Evolutionary conservation across 2,329 filamentous ascomycete species (phyloP).

Genomic region (Fusarium liriodendri): DNA sequence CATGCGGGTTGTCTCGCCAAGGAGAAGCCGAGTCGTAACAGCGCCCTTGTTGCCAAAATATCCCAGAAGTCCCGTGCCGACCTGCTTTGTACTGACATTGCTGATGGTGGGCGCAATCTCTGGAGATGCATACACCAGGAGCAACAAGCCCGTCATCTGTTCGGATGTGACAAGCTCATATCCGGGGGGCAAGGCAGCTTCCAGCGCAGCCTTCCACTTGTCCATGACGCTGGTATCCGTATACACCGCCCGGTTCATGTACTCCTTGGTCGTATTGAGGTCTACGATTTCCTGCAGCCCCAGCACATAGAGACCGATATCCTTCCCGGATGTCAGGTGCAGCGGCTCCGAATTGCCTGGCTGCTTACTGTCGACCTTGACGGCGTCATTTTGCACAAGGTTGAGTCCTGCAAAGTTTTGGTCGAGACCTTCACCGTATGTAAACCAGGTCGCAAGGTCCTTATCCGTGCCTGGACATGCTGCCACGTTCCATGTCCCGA

Average conservation of each 20-base stretch:
- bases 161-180: conserved; percentile 83
- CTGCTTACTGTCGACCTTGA: conserved; percentile 48
- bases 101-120: conserved; percentile 79
- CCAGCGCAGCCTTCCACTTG: conserved; percentile 84
- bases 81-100: conserved; percentile 82
- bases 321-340: conserved; percentile 67
- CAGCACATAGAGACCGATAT: conserved; percentile 90
- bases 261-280: conserved; percentile 81
- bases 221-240: conserved; percentile 77
- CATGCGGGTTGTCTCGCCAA: conserved; percentile 90
- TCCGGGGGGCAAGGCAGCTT: conserved; percentile 78
- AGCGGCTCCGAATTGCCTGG: conserved; percentile 48
- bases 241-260: conserved; percentile 74
- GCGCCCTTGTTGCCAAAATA: conserved; percentile 98
- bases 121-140: conserved; percentile 88
- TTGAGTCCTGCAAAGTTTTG: conserved; percentile 68
- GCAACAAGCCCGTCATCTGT: conserved; percentile 86
- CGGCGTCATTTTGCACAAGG: conserved; percentile 53
- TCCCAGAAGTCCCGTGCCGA: conserved; percentile 90
- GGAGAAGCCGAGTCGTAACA: conserved; percentile 80
- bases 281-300: conserved; percentile 95
- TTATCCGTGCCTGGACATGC: conserved; percentile 86
- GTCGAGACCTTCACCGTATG: conserved; percentile 78
- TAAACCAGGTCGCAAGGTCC: conserved; percentile 90
- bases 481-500: conserved; percentile 96